A percentile compares a stretch with the other conserved stretches of the same genome.
phyloP scores from a whole-genome alignment of 345 rosid species.

The Citrus mangshanensis region DNA sequence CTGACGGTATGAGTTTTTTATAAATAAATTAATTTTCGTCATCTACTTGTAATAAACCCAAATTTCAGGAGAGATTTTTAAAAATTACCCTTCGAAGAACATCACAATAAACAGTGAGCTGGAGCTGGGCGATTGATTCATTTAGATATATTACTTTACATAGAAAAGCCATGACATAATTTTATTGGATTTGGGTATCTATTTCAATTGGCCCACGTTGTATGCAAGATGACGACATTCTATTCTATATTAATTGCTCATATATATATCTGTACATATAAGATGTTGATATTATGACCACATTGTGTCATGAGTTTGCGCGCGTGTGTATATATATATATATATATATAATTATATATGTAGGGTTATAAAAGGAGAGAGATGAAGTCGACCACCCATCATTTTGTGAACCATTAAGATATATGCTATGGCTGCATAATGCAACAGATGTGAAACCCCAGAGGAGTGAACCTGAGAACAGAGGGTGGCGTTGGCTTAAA shows the following conservation, averaged over 20 bases:
- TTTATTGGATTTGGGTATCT: not conserved
- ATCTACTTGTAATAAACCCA: too few species aligned
- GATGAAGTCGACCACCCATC: not conserved
- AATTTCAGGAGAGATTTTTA: too few species aligned
- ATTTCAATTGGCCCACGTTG: not conserved
- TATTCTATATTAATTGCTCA: not conserved
- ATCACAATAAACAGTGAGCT: too few species aligned
- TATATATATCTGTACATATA: too few species aligned
- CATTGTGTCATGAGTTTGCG: not conserved
- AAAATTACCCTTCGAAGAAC: too few species aligned
- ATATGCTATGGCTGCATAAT: not conserved
- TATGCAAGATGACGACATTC: conserved; percentile 5
- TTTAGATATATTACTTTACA: too few species aligned
- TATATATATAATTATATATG: too few species aligned
- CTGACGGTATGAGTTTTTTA: too few species aligned
- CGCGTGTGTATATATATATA: rapidly evolving
- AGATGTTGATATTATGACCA: conserved; percentile 3
- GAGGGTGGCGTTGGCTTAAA: conserved; percentile 7
- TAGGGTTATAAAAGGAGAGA: not conserved
- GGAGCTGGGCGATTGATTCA: too few species aligned
- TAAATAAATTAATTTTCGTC: too few species aligned
- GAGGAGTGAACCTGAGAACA: conserved; percentile 31
- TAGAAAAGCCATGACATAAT: not conserved
- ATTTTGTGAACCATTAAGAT: not conserved
- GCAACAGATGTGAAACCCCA: conserved; percentile 7